Base-by-base conservation (phyloP, 495 filamentous ascomycete species). In the Podospora pseudocomata region DNA sequence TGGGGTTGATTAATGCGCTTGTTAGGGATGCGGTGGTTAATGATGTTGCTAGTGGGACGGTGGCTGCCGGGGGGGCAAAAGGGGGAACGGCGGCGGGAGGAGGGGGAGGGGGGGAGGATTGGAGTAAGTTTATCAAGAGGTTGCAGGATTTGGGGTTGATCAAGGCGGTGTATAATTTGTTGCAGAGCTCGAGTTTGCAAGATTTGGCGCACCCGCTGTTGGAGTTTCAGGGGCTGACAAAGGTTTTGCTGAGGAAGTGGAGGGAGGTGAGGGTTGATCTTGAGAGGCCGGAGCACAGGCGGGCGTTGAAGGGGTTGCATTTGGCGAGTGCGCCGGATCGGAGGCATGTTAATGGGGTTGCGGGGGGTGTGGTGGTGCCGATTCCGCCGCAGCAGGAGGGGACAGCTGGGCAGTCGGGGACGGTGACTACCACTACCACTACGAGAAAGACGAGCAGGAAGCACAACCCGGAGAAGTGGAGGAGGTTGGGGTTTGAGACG, bases 131-230 rank as follows among this genome's bases (percentile, higher is more conserved):
- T 74, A 94, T 99, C 66, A 96, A 96, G 79, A 85, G 87, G 72
- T 79, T 98, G 66, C 96, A 98, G 75, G 94, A 98, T 78, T 80
- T 97, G 27, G 96, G 95, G 0, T 87, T 97, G 54, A 97, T 98
- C 67, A 92, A 93, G 71, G 91, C 92, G 32, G 95, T 97, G 39
- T 97, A 89, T 77, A 82, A 87, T 60, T 85, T 98, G 26, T 96
- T 98, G 92, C 95, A 97, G 78, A 93, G 93, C 67, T 91, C 91
- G 16, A 91, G 92, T 0, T 80, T 97, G n/a, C 93, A 97, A 74
- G 95, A 99, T 76, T 84, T 97, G 59, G 93, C 95, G 4, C 91
- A 94, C 69, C 94, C 95, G 32, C 79, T 92, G n/a, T 82, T 99
- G 19, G 95, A 99, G 75, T 98, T 97, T 68, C 95, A 99, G 79